phyloP scores from a whole-genome alignment of 2,329 filamentous ascomycete genomes.

The Botrytis galanthina region DNA sequence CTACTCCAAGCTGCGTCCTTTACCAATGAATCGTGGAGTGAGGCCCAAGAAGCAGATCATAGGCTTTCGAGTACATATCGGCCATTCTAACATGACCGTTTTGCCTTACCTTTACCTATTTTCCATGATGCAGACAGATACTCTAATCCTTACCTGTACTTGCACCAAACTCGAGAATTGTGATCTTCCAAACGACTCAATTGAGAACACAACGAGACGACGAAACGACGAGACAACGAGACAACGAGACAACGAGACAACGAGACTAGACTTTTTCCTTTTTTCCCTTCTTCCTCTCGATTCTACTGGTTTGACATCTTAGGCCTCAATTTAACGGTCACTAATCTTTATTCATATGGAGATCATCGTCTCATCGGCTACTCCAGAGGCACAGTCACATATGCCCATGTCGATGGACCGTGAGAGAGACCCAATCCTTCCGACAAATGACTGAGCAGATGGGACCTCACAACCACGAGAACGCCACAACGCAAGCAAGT shows the following conservation, averaged over 20 bases:
- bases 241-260: too few species aligned
- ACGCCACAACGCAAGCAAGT: constrained; percentile 17
- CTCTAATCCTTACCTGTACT: not conserved
- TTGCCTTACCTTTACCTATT: constrained; percentile 1
- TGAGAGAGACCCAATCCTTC: constrained; percentile 6
- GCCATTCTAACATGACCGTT: not conserved
- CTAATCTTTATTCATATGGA: constrained; percentile 9
- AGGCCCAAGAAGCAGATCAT: constrained; percentile 26
- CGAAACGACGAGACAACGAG: too few species aligned
- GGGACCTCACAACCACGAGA: constrained; percentile 10
- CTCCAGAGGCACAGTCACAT: constrained; percentile 28
- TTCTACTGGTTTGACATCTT: not conserved
- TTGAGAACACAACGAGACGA: constrained; percentile 6
- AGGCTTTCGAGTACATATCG: constrained; percentile 25
- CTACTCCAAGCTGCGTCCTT: constrained; percentile 24
- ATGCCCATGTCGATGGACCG: not conserved
- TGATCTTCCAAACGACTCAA: not conserved
- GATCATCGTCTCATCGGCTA: constrained; percentile 30
- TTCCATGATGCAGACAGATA: constrained; percentile 4
- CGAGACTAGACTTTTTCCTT: not conserved
- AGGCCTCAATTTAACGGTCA: constrained; percentile 6
- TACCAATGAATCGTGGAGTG: constrained; percentile 29
- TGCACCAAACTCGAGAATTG: not conserved
- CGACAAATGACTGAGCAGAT: constrained; percentile 4
- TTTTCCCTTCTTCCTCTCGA: accelerated